A percentile compares a stretch with the other conserved stretches of the same genome.
Conservation (phyloP, 2,329 filamentous ascomycete genomes). For the Zymoseptoria brevis region DNA sequence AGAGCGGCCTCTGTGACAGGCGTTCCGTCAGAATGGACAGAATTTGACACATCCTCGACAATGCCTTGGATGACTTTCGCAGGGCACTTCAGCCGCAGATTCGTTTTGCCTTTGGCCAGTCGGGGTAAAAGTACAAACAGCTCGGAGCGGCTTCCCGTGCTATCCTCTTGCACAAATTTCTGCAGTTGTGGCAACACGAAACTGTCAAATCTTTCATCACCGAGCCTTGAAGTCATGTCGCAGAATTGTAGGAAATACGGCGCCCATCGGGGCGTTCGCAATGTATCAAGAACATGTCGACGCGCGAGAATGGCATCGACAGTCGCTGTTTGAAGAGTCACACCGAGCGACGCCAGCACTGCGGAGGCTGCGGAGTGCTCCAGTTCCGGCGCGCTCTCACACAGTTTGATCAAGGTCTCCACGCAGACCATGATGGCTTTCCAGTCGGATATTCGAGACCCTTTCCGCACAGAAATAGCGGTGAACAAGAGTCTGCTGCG, state of each 20-base stretch:
- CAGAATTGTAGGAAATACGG: conserved; percentile 78
- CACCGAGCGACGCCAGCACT: conserved; percentile 46
- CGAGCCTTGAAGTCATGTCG: conserved; percentile 67
- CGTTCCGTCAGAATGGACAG: neutral
- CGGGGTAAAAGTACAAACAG: conserved; percentile 11
- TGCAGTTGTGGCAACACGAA: conserved; percentile 77
- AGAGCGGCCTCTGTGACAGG: neutral
- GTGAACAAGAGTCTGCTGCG: conserved; percentile 54
- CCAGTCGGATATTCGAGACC: conserved; percentile 68
- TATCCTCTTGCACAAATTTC: conserved; percentile 65
- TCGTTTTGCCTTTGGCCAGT: conserved; percentile 5
- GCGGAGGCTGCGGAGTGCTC: conserved; percentile 24
- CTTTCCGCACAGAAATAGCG: conserved; percentile 71
- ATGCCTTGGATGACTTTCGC: neutral
- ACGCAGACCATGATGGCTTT: conserved; percentile 47
- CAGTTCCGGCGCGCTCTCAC: conserved; percentile 4
- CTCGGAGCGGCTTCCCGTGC: neutral
- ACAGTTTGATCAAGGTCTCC: conserved; percentile 25
- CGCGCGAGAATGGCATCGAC: conserved; percentile 70
- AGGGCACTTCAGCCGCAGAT: conserved; percentile 7
- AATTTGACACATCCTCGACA: neutral
- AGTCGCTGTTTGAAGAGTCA: conserved; percentile 66
- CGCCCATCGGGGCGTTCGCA: conserved; percentile 60
- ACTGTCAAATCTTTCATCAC: conserved; percentile 64
- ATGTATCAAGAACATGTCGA: conserved; percentile 55